These are phyloP conservation scores for Tetrapyrgos nigripes DNA, from an alignment of 1,284 basidiomycete species.

Conservation along the genomic window DNA sequence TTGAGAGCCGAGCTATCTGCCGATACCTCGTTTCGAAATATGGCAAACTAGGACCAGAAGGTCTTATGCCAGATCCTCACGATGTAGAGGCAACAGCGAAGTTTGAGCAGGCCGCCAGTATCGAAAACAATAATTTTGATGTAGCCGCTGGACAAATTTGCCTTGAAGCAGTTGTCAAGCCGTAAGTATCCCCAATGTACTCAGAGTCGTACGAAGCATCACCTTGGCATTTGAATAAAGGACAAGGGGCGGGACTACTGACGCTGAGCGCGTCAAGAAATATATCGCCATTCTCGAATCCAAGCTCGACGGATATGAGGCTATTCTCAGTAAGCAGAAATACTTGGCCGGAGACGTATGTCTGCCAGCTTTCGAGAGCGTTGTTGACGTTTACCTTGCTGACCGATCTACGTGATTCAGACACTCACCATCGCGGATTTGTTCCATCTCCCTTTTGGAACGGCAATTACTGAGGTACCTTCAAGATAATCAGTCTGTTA, in stretches of 20 bases:
- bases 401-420: constrained; percentile 13
- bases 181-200: no score
- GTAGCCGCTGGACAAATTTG: neutral
- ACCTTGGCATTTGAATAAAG: constrained; percentile 6
- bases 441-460: constrained; percentile 25
- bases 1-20: constrained; percentile 58
- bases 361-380: constrained; percentile 3
- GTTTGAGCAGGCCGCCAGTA: constrained; percentile 12
- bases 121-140: constrained; percentile 12
- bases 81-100: constrained; percentile 5
- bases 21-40: constrained; percentile 52
- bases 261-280: constrained; percentile 33
- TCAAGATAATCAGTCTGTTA: no score
- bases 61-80: constrained; percentile 12
- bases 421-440: constrained; percentile 28
- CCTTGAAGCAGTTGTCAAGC: constrained; percentile 10
- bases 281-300: constrained; percentile 31
- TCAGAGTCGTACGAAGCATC: no score
- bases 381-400: neutral
- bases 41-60: constrained; percentile 31
- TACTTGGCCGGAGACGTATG: constrained; percentile 52
- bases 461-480: neutral
- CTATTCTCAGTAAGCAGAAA: constrained; percentile 51
- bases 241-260: constrained; percentile 22
- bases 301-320: constrained; percentile 51